A percentile compares a stretch with the other conserved stretches of the same genome.
phyloP scores from a whole-genome alignment of 257 asterid species.

The Solanum pimpinellifolium region DNA sequence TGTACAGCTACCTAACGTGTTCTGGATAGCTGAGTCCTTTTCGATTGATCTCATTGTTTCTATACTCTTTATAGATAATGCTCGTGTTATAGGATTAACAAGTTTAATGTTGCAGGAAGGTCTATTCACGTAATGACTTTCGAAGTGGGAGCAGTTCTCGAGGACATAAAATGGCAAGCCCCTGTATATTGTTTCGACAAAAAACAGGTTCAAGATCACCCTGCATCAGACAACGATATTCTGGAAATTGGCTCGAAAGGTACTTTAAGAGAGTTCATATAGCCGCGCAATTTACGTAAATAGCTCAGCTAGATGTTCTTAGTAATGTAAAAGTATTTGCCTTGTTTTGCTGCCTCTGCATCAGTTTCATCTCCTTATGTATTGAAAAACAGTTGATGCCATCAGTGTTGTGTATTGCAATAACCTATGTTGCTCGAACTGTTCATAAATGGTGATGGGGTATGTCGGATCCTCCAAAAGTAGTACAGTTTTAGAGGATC shows the following conservation, averaged over 20 bases:
- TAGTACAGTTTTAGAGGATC: not conserved
- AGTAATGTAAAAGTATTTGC: not conserved
- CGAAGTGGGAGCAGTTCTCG: constrained; percentile 82
- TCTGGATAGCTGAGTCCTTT: not conserved
- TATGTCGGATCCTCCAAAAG: not conserved
- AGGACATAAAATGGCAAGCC: constrained; percentile 70
- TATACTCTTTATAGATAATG: not conserved
- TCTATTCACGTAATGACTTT: constrained; percentile 76
- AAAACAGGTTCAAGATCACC: not conserved
- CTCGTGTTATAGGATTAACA: not conserved
- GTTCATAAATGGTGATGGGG: not conserved
- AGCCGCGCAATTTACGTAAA: not conserved
- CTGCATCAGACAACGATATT: not conserved
- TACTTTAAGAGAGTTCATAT: not conserved
- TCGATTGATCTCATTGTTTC: not conserved
- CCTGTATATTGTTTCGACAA: constrained; percentile 59
- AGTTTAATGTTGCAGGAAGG: constrained; percentile 40
- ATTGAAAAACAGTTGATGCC: not conserved
- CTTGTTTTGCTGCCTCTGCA: not conserved
- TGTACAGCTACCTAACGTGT: not conserved
- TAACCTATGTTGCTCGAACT: not conserved
- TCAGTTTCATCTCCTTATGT: not conserved
- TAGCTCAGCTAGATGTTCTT: not conserved
- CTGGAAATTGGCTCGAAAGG: not conserved
- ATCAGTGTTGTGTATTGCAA: not conserved